Evolutionary conservation across 2,329 filamentous ascomycete species (phyloP).

Genomic region (Fusarium palustre): DNA sequence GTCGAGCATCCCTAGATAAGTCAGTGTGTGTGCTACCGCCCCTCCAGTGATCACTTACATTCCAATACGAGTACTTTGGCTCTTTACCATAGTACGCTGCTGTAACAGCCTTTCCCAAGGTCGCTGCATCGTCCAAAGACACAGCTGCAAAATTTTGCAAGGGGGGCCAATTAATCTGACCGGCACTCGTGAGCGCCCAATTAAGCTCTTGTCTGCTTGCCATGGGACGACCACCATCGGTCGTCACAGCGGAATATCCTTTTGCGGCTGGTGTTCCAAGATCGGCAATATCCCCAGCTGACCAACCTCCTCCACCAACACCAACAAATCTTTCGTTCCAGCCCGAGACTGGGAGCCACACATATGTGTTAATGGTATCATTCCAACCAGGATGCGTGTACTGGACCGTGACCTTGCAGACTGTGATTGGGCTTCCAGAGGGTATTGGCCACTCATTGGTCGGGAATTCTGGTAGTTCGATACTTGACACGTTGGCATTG

Average conservation of each 20-base stretch:
- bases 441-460: slow-evolving; percentile 16
- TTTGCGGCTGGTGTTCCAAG: slow-evolving; percentile 3
- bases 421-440: background rate
- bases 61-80: slow-evolving; percentile 60
- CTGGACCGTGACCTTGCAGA: slow-evolving; percentile 19
- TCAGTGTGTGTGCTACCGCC: background rate
- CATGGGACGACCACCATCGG: slow-evolving; percentile 21
- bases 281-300: slow-evolving; percentile 1
- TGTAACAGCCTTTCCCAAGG: slow-evolving; percentile 57
- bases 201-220: background rate
- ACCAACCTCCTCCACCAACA: slow-evolving; percentile 32
- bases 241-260: slow-evolving; percentile 23
- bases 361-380: slow-evolving; percentile 25
- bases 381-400: slow-evolving; percentile 35
- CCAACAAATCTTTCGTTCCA: slow-evolving; percentile 37
- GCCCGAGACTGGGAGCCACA: slow-evolving; percentile 12
- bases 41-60: slow-evolving; percentile 37
- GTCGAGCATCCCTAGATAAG: slow-evolving; percentile 58
- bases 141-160: slow-evolving; percentile 46
- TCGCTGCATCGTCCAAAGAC: slow-evolving; percentile 51
- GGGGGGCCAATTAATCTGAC: slow-evolving; percentile 43
- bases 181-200: slow-evolving; percentile 36
- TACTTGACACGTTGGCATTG: background rate
- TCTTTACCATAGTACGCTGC: slow-evolving; percentile 54
- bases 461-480: background rate